Conservation (phyloP, 164 flowering plant species). For the Vitis rotundifolia region DNA sequence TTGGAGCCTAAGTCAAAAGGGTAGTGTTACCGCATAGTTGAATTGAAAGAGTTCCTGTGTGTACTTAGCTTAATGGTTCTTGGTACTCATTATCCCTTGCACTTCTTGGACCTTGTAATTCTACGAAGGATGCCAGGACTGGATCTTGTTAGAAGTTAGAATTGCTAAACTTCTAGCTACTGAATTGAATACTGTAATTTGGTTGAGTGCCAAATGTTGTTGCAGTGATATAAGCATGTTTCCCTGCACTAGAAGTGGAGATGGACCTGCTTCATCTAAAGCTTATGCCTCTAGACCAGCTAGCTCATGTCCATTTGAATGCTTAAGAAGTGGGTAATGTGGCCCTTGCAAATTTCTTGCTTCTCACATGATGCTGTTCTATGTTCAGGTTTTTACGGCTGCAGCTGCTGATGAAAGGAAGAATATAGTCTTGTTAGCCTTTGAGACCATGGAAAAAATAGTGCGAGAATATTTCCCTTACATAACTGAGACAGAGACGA, state of each 20-base stretch:
- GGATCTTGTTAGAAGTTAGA: neutral
- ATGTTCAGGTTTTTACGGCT: conserved; percentile 79
- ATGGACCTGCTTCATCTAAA: neutral
- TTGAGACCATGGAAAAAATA: conserved; percentile 97
- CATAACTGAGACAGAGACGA: conserved; percentile 95
- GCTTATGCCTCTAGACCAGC: neutral
- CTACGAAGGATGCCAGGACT: neutral
- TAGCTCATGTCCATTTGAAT: neutral
- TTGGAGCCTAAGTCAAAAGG: neutral
- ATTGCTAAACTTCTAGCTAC: neutral
- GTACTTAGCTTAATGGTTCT: neutral
- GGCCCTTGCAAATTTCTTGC: conserved; percentile 1
- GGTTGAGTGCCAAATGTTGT: neutral
- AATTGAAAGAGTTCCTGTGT: too few species aligned
- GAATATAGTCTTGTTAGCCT: conserved; percentile 87
- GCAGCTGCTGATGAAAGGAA: conserved; percentile 99
- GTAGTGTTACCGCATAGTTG: too few species aligned
- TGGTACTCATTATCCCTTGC: neutral
- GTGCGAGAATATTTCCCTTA: conserved; percentile 94
- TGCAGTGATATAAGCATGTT: neutral
- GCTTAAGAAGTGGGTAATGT: neutral
- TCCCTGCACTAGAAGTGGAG: neutral
- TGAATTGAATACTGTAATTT: neutral
- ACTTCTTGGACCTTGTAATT: neutral
- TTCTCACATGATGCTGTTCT: conserved; percentile 9